A percentile compares a stretch with the other conserved stretches of the same genome.
phyloP scores from a whole-genome alignment of 2,329 filamentous ascomycete genomes.

The Cordyceps javanica region DNA sequence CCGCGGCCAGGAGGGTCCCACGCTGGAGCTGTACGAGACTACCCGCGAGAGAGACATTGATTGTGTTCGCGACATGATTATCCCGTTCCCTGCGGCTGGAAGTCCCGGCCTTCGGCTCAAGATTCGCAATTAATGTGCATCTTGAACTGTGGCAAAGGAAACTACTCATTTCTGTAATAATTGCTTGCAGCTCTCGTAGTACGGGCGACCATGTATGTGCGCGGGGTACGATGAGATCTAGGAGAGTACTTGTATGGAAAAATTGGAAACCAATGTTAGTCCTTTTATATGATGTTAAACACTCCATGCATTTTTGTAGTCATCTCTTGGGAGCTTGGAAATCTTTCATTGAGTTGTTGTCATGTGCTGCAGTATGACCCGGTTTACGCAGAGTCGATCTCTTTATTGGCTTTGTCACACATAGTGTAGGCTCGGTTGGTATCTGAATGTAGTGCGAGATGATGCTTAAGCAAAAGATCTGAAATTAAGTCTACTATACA shows the following conservation, averaged over 20 bases:
- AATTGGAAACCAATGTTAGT: too few relatives aligned
- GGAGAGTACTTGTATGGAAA: too few relatives aligned
- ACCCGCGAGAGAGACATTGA: conserved; percentile 2
- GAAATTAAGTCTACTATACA: neutral
- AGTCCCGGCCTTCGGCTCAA: neutral
- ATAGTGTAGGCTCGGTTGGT: too few relatives aligned
- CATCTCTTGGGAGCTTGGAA: too few relatives aligned
- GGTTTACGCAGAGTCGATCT: too few relatives aligned
- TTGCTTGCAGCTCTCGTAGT: neutral
- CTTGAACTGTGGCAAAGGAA: neutral
- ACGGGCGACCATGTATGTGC: neutral
- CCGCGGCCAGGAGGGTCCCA: neutral
- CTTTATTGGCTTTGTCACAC: too few relatives aligned
- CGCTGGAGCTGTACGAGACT: neutral
- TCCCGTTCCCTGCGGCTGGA: neutral
- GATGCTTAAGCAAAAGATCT: neutral
- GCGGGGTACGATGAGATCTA: neutral
- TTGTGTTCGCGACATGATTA: conserved; percentile 5
- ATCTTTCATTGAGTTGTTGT: too few relatives aligned
- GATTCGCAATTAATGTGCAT: neutral
- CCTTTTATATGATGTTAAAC: too few relatives aligned
- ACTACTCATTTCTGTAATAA: neutral
- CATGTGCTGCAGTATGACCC: too few relatives aligned
- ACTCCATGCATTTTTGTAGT: too few relatives aligned
- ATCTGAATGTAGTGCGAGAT: too few relatives aligned